Conservation (phyloP, 2,329 filamentous ascomycete species). For the Trichoderma guizhouense region DNA sequence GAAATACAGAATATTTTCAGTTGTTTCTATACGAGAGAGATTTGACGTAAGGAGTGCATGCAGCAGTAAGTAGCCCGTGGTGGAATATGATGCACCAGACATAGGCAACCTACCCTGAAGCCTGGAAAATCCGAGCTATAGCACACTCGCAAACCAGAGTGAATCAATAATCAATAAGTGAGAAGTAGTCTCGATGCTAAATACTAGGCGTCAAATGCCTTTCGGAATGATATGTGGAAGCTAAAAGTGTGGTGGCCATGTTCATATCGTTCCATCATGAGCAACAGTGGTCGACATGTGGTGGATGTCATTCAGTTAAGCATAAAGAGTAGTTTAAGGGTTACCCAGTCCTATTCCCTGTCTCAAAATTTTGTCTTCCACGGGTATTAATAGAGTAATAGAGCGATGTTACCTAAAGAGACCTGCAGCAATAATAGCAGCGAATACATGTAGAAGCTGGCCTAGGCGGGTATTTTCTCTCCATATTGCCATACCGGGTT, state of each 20-base stretch:
- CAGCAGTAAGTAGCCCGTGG: background rate
- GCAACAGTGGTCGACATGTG: too few species aligned
- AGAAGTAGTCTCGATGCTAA: background rate
- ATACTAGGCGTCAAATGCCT: background rate
- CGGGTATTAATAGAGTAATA: background rate
- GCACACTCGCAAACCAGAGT: background rate
- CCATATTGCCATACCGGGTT: background rate
- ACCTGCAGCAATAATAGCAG: background rate
- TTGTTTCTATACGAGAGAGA: background rate
- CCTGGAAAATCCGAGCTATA: background rate
- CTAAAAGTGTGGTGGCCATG: accelerated
- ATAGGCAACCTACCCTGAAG: background rate
- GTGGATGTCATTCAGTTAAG: background rate
- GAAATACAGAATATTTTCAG: background rate
- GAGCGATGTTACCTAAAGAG: background rate
- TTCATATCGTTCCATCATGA: background rate
- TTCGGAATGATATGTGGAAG: background rate
- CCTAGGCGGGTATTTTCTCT: background rate
- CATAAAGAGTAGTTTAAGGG: background rate
- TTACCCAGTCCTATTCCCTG: background rate
- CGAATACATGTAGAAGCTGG: background rate
- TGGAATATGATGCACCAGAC: background rate
- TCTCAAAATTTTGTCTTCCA: background rate
- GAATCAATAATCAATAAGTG: background rate
- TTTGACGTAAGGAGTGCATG: background rate